Evolutionary conservation across 805 yeast genomes (phyloP).

Genomic region (Cyberlindnera maclurae): DNA sequence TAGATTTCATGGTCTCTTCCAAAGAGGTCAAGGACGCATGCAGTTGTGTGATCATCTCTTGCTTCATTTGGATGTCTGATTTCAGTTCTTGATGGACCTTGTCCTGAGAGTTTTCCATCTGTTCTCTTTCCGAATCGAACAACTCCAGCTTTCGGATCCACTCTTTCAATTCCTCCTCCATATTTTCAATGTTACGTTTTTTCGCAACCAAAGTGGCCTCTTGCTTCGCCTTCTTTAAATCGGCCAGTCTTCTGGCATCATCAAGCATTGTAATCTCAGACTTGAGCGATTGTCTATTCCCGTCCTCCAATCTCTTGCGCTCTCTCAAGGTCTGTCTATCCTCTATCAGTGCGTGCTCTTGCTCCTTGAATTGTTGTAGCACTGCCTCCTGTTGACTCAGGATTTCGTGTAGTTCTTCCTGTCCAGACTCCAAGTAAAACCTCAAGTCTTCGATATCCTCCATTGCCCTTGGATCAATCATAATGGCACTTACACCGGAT

Average conservation of each 20-base stretch:
- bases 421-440: conserved; percentile 33
- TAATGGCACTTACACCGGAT: conserved; percentile 10
- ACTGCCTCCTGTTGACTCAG: conserved; percentile 28
- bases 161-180: conserved; percentile 26
- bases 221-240: conserved; percentile 28
- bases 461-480: conserved; percentile 21
- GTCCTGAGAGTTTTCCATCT: conserved; percentile 14
- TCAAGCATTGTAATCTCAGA: conserved; percentile 36
- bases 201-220: conserved; percentile 25
- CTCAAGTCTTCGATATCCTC: conserved; percentile 37
- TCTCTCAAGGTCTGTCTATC: conserved; percentile 32
- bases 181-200: conserved; percentile 26
- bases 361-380: conserved; percentile 32
- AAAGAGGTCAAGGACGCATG: conserved; percentile 9
- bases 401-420: conserved; percentile 33
- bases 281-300: conserved; percentile 31
- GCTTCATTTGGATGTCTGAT: conserved; percentile 11
- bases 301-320: conserved; percentile 35
- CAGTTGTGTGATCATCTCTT: conserved; percentile 3
- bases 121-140: conserved; percentile 14
- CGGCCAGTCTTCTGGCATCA: conserved; percentile 32
- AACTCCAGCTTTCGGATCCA: conserved; percentile 28
- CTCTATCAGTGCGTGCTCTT: conserved; percentile 27
- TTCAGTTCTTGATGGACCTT: conserved; percentile 14
- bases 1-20: conserved; percentile 16